Evolutionary conservation across 2,329 filamentous ascomycete genomes (phyloP), one percentile per base, ranked within the genome.

Genomic region (Lasiodiplodia theobromae): DNA sequence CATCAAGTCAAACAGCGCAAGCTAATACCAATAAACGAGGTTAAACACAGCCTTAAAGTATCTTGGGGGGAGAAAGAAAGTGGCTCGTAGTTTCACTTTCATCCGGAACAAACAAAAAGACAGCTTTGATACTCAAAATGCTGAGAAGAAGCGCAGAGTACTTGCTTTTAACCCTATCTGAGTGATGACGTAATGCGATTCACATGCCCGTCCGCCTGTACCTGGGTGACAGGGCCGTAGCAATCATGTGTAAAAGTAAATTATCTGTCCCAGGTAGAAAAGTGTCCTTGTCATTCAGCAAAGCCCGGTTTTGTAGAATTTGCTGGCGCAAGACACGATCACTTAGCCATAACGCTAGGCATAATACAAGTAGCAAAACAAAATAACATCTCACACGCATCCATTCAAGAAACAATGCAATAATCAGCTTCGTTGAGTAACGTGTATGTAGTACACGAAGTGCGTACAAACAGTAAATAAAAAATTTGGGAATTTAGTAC

Each of bases 401-500:
- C 18, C 38, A 10, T 11, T n/a, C 54, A 57, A 23, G 18, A 10
- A 21, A 21, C 6, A 14, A 47, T 47, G 44, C 44, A 47, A 18
- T 3, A 44, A n/a, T n/a, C 34, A n/a, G 44, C 56, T 51, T 37
- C n/a, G 40, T 51, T 44, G 25, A 49, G 58, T 49, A 16, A 21
- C 28, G 38, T 57, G 54, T 40, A 49, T 49, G 14, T 49, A 28
- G 37, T 63, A 63, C 60, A 64, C 44, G 23, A 38, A 47, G 44
- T 47, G 54, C 54, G 31, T 40, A 37, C 28, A 31, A 52, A 64
- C 28, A 52, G 38, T 6, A 51, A 64, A 63, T 47, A 52, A 51
- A 66, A 28, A 57, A 57, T 38, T 25, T 60, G 65, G 65, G 65
- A 67, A 67, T 60, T 67, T 44, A 67, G 54, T 60, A 67, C 54